Evolutionary conservation across 495 filamentous ascomycete genomes (phyloP).

Genomic region (Glutinoglossum americanum): DNA sequence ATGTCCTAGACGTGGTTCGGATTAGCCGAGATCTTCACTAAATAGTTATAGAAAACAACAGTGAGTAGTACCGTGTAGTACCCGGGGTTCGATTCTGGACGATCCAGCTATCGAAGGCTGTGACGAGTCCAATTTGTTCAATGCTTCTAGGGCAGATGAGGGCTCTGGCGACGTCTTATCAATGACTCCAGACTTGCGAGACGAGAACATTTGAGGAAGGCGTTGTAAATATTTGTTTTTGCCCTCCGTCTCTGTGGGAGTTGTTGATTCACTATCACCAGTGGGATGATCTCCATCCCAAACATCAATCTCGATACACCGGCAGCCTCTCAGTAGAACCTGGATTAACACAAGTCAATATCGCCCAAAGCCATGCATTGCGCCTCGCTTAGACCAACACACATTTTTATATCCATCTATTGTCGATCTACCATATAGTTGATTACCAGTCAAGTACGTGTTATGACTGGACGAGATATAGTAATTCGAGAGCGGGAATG

Average conservation of each 20-base stretch:
- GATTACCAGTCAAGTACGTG: constrained; percentile 83
- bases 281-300: constrained; percentile 53
- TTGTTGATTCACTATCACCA: neutral
- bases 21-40: constrained; percentile 25
- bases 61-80: constrained; percentile 1
- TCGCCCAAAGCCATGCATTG: neutral
- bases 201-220: neutral
- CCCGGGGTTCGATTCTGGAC: neutral
- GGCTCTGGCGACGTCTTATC: neutral
- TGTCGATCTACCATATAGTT: constrained; percentile 65
- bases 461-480: constrained; percentile 89
- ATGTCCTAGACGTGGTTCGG: constrained; percentile 68
- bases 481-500: constrained; percentile 60
- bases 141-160: neutral
- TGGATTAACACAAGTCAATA: constrained; percentile 14
- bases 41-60: neutral
- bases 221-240: constrained; percentile 4
- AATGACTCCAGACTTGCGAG: neutral
- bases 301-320: constrained; percentile 88
- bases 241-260: neutral
- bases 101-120: neutral
- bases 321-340: constrained; percentile 59
- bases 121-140: neutral
- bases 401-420: constrained; percentile 69
- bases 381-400: neutral